Evolutionary conservation across 805 yeast genomes (phyloP).

Genomic region (Spencermartinsiella europaea): DNA sequence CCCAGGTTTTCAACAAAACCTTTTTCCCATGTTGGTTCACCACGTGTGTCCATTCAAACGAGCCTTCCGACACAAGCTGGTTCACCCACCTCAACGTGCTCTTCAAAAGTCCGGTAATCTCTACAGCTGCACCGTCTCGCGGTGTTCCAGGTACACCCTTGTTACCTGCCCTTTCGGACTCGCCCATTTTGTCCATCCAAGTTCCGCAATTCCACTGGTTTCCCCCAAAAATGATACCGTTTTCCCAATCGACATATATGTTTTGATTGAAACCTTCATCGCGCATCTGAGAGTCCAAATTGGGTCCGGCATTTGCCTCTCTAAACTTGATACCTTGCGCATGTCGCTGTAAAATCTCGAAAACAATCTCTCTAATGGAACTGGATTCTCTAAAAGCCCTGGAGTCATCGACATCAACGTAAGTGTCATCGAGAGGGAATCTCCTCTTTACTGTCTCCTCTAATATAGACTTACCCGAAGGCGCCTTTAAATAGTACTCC

Average conservation of each 20-base stretch:
- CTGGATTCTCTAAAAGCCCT: slow-evolving; percentile 70
- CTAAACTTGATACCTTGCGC: slow-evolving; percentile 83
- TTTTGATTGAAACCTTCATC: slow-evolving; percentile 88
- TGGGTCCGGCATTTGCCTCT: slow-evolving; percentile 92
- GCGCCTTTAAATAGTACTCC: slow-evolving; percentile 65
- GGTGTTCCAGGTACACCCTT: slow-evolving; percentile 98
- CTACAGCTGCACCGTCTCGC: slow-evolving; percentile 94
- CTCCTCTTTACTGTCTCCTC: slow-evolving; percentile 72
- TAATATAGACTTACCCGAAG: slow-evolving; percentile 62
- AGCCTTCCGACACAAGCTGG: slow-evolving; percentile 47
- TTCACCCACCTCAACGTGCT: slow-evolving; percentile 78
- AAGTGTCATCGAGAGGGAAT: slow-evolving; percentile 84
- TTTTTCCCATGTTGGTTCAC: slow-evolving; percentile 50
- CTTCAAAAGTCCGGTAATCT: slow-evolving; percentile 82
- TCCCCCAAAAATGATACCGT: slow-evolving; percentile 88
- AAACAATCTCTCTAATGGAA: slow-evolving; percentile 69
- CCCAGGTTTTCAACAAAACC: slow-evolving; percentile 66
- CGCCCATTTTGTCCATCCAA: slow-evolving; percentile 99
- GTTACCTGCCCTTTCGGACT: slow-evolving; percentile 72
- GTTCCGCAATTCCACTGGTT: slow-evolving; percentile 93
- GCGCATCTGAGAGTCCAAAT: slow-evolving; percentile 84
- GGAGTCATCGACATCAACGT: slow-evolving; percentile 60
- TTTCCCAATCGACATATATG: slow-evolving; percentile 77
- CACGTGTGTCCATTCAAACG: slow-evolving; percentile 56
- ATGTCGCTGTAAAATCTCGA: slow-evolving; percentile 80